Base-by-base conservation (phyloP, 768 basidiomycete species). In the Mycena rebaudengoi region DNA sequence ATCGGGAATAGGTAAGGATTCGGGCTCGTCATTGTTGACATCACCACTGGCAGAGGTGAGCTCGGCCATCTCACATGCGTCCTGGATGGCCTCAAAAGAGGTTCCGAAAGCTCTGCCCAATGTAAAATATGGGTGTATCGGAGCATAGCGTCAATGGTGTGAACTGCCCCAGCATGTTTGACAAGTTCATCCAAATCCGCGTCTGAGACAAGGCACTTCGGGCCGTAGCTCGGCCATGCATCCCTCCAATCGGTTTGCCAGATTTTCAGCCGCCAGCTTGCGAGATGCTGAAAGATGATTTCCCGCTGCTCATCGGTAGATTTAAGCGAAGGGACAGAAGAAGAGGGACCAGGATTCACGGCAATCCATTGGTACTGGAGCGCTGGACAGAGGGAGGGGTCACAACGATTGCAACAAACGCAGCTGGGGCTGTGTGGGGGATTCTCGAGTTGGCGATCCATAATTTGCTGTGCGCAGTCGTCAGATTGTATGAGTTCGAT, bases 381-480 rank as follows among this genome's bases (percentile, higher is more conserved):
- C 13, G 16, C 45, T 5, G 45, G 45, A 6, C 12, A n/a, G 18
- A 46, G 45, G 7, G 26, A 23, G 5, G 45, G 45, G 18, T 25
- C 6, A 20, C 67, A 69, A 25, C 49, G 29, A n/a, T 5, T 21
- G 28, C 64, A 52, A 12, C 20, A 30, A 1, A 26, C 44, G n/a
- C 25, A 6, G 43, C 25, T 14, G 8, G 18, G 10, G 7, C 7
- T 13, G 5, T 8, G 21, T 5, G 23, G 58, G 21, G 67, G 67
- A 39, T 65, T 68, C 35, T 65, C 67, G 23, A 65, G 58, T 46
- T 59, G 62, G 6, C 49, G 32, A 49, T 68, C 60, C 16, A 60
- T n/a, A 25, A 68, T 44, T 4, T 13, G 5, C 23, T 46, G 21
- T 21, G 23, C 23, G 18, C 45, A 46, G 8, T 46, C 8, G 6